Conservation (phyloP, 2,329 filamentous ascomycete species). For the Phaeosphaeriaceae sp. region DNA sequence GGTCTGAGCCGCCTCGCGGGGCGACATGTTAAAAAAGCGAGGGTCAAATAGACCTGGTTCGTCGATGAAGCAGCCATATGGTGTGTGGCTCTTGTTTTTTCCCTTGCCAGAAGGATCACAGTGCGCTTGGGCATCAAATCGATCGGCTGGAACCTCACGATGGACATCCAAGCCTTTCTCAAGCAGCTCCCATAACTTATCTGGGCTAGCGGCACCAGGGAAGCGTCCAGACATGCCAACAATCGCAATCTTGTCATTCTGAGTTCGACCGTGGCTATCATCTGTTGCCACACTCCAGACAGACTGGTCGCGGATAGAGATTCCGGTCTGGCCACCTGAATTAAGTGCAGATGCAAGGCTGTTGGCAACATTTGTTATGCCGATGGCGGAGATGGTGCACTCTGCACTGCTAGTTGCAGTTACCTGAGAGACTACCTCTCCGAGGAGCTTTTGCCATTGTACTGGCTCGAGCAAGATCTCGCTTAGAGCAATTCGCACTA, state of each 20-base stretch:
- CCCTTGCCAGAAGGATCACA: constrained; percentile 73
- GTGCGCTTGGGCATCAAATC: constrained; percentile 76
- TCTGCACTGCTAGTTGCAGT: constrained; percentile 49
- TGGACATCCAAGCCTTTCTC: constrained; percentile 78
- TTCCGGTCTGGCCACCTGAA: constrained; percentile 55
- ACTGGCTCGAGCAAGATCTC: constrained; percentile 57
- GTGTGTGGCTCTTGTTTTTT: constrained; percentile 78
- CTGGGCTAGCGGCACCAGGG: constrained; percentile 72
- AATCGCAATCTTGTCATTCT: constrained; percentile 78
- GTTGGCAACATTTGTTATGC: constrained; percentile 61
- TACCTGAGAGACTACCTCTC: constrained; percentile 56
- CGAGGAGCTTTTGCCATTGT: constrained; percentile 57
- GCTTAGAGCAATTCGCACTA: constrained; percentile 51
- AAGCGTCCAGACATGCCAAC: constrained; percentile 83
- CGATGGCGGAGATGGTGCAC: constrained; percentile 57
- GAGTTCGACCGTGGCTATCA: constrained; percentile 51
- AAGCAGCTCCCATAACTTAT: constrained; percentile 77
- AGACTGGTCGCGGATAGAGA: constrained; percentile 53
- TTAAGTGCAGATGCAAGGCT: constrained; percentile 62
- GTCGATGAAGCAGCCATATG: constrained; percentile 77
- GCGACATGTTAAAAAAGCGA: constrained; percentile 88
- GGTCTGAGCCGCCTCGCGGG: constrained; percentile 78
- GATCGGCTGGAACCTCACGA: constrained; percentile 68
- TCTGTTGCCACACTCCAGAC: constrained; percentile 48
- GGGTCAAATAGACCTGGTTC: constrained; percentile 80